phyloP scores from a whole-genome alignment of 1,139 yeast species.

The Geotrichum bryndzae region DNA sequence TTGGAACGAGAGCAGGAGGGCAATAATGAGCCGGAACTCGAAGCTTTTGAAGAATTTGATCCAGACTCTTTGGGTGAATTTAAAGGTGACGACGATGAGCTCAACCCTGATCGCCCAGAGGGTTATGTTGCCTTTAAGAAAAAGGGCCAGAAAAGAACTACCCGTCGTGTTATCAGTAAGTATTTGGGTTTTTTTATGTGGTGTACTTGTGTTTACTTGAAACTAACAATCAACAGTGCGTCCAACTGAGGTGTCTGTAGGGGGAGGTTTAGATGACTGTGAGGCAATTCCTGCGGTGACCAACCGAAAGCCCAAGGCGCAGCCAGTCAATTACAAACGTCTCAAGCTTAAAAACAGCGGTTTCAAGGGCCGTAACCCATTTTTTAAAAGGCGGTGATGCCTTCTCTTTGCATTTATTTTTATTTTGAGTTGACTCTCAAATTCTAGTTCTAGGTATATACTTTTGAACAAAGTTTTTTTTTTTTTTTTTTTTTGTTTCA shows the following conservation, averaged over 20 bases:
- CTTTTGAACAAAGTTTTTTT: not conserved
- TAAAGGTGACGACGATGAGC: slow-evolving; percentile 15
- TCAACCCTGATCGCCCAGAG: slow-evolving; percentile 15
- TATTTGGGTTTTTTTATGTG: slow-evolving; percentile 23
- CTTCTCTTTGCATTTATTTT: not conserved
- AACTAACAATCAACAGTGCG: slow-evolving; percentile 18
- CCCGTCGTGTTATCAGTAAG: slow-evolving; percentile 54
- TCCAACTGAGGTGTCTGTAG: slow-evolving; percentile 9
- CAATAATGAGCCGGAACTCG: slow-evolving; percentile 17
- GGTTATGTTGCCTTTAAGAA: slow-evolving; percentile 30
- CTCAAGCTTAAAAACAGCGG: slow-evolving; percentile 27
- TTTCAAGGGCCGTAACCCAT: slow-evolving; percentile 20
- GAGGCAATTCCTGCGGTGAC: slow-evolving; percentile 4
- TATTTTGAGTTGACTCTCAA: not conserved
- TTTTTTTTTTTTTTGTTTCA: no score
- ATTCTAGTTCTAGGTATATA: not conserved
- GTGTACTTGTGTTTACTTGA: slow-evolving; percentile 23
- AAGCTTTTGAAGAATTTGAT: slow-evolving; percentile 15
- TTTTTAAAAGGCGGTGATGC: slow-evolving; percentile 17
- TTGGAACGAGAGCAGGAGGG: slow-evolving; percentile 26
- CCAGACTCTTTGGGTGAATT: slow-evolving; percentile 19
- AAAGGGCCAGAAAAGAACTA: slow-evolving; percentile 55
- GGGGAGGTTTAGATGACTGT: slow-evolving; percentile 12
- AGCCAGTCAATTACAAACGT: slow-evolving; percentile 24
- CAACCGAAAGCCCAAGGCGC: slow-evolving; percentile 8